Conservation (phyloP, 495 filamentous ascomycete genomes). For the Penicillium robsamsonii region DNA sequence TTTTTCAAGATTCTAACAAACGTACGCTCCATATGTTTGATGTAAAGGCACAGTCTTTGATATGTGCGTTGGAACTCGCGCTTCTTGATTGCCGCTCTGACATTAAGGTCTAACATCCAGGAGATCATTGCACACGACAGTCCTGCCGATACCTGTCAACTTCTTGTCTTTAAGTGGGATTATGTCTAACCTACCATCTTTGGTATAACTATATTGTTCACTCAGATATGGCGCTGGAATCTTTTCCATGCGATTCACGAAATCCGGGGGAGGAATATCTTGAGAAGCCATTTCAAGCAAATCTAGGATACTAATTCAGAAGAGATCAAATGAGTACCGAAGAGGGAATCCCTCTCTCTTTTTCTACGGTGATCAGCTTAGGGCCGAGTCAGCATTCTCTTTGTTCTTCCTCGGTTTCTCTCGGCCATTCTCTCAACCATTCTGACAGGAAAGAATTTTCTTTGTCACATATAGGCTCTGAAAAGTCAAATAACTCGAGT, state of each 20-base stretch:
- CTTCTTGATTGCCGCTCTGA: conserved; percentile 5
- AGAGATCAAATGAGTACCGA: neutral
- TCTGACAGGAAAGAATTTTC: neutral
- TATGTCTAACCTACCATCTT: neutral
- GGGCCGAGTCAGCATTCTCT: neutral
- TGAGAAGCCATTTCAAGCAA: neutral
- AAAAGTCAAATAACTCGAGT: neutral
- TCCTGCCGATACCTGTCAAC: neutral
- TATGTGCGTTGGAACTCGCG: conserved; percentile 9
- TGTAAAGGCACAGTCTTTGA: conserved; percentile 3
- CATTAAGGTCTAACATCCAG: conserved; percentile 10
- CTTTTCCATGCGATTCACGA: conserved; percentile 5
- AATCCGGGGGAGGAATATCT: neutral
- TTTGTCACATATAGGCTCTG: conserved; percentile 4
- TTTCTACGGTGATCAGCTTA: neutral
- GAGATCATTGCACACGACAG: conserved; percentile 8
- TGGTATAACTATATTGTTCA: neutral
- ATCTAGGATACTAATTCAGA: neutral
- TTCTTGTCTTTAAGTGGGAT: neutral
- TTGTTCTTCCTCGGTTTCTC: neutral
- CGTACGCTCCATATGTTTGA: conserved; percentile 10
- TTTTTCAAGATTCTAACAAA: neutral
- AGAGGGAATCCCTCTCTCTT: neutral
- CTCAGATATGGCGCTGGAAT: conserved; percentile 2
- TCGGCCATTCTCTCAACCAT: neutral